phyloP scores from a whole-genome alignment of 2,329 filamentous ascomycete genomes.

The Emmonsiellopsis sp. region DNA sequence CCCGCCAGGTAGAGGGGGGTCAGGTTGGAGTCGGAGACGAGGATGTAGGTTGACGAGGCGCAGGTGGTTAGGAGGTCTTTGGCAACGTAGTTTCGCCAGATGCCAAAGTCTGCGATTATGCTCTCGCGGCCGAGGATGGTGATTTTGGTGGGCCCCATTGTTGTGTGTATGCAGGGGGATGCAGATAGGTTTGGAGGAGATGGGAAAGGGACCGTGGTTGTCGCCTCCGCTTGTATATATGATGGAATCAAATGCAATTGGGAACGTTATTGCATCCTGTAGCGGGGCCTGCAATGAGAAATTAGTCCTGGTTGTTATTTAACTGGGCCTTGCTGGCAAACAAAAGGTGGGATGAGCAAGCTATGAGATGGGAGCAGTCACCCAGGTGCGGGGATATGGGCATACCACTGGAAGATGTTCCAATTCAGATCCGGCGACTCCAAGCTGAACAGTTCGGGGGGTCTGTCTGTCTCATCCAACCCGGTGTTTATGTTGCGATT shows the following conservation, averaged over 20 bases:
- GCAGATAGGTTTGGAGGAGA: background rate
- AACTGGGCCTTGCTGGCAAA: too few relatives aligned
- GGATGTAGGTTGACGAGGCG: conserved; percentile 81
- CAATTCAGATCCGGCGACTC: background rate
- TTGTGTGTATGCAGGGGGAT: background rate
- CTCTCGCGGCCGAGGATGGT: conserved; percentile 79
- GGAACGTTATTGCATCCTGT: conserved; percentile 5
- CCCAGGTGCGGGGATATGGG: background rate
- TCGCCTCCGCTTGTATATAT: background rate
- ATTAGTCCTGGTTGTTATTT: background rate
- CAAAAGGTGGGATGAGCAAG: background rate
- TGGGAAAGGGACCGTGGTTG: background rate
- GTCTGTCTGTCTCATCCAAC: background rate
- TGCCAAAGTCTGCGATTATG: conserved; percentile 83
- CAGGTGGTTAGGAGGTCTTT: conserved; percentile 71
- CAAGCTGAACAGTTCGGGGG: background rate
- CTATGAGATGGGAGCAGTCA: background rate
- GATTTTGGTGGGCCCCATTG: conserved; percentile 50
- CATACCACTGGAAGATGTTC: background rate
- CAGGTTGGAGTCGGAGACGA: conserved; percentile 95
- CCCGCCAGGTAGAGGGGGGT: conserved; percentile 67
- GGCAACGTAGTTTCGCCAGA: conserved; percentile 77
- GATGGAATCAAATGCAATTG: background rate
- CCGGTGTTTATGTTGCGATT: background rate
- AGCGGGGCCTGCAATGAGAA: background rate